phyloP scores from a whole-genome alignment of 306 rosid species.

The Begonia peltatifolia region DNA sequence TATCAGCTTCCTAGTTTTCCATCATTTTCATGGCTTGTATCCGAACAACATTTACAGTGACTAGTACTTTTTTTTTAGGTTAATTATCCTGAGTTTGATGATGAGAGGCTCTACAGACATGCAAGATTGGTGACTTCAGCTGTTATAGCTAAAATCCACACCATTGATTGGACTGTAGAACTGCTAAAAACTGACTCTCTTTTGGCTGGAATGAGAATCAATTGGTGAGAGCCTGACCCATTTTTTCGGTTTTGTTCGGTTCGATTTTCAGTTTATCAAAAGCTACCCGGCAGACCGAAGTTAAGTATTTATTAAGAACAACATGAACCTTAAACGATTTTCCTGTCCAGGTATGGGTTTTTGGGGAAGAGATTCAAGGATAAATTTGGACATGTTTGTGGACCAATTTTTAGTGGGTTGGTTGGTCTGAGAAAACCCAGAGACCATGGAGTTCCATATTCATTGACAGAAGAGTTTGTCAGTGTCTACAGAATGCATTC shows the following conservation, averaged over 20 bases:
- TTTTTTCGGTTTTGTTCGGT: no score
- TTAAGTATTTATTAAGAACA: no score
- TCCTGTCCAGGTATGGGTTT: slow-evolving; percentile 45
- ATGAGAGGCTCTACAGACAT: slow-evolving; percentile 50
- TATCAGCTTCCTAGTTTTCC: neutral
- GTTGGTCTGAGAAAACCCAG: slow-evolving; percentile 49
- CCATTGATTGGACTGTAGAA: slow-evolving; percentile 80
- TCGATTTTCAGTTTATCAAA: no score
- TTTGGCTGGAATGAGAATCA: slow-evolving; percentile 51
- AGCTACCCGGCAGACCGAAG: no score
- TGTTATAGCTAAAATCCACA: slow-evolving; percentile 69
- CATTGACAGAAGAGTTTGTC: slow-evolving; percentile 61
- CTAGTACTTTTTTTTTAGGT: slow-evolving; percentile 14
- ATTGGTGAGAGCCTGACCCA: slow-evolving; percentile 27
- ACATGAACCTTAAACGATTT: neutral
- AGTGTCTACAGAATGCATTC: slow-evolving; percentile 74
- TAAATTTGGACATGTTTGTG: slow-evolving; percentile 38
- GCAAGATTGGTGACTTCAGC: slow-evolving; percentile 75
- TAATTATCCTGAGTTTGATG: slow-evolving; percentile 38
- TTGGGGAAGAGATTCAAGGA: slow-evolving; percentile 66
- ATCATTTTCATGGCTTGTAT: neutral
- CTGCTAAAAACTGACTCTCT: slow-evolving; percentile 59
- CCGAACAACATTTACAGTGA: no score
- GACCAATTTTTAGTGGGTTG: slow-evolving; percentile 52
- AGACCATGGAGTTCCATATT: slow-evolving; percentile 75